Evolutionary conservation across 495 filamentous ascomycete genomes (phyloP).

Genomic region (Xylaria palmicola): DNA sequence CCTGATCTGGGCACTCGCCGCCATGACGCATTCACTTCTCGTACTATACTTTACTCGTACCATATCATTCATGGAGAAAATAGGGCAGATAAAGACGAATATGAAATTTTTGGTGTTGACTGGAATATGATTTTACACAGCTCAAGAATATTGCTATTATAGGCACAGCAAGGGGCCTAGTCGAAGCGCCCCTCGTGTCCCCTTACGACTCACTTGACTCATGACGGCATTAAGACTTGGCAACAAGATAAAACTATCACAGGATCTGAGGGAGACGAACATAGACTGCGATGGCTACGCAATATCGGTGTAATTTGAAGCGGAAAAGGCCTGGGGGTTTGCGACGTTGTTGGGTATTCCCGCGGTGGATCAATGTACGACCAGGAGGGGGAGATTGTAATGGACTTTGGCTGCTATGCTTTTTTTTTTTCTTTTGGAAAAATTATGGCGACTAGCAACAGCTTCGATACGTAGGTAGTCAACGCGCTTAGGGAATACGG

Average conservation of each 20-base stretch:
- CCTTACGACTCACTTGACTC: conserved; percentile 28
- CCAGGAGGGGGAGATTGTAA: conserved; percentile 25
- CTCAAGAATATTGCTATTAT: conserved; percentile 24
- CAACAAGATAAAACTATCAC: conserved; percentile 36
- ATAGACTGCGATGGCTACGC: conserved; percentile 37
- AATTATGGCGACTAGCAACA: not conserved
- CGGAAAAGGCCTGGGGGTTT: conserved; percentile 31
- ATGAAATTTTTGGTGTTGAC: conserved; percentile 35
- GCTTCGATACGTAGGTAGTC: conserved; percentile 14
- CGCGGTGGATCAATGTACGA: conserved; percentile 27
- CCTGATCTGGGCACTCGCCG: conserved; percentile 3
- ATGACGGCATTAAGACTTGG: conserved; percentile 34
- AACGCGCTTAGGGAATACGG: conserved; percentile 12
- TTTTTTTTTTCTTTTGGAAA: conserved; percentile 15
- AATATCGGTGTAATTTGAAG: conserved; percentile 43
- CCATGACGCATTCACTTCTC: conserved; percentile 31
- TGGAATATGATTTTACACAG: conserved; percentile 22
- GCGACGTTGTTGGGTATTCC: conserved; percentile 24
- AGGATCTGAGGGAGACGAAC: conserved; percentile 34
- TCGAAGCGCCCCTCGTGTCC: conserved; percentile 12
- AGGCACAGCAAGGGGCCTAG: conserved; percentile 21
- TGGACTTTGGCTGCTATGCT: conserved; percentile 13
- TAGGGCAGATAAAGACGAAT: conserved; percentile 25
- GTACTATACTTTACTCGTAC: conserved; percentile 34
- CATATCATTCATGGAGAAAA: conserved; percentile 20